Base-by-base conservation (phyloP, 768 basidiomycete species). In the Leccinum subgranulosum region DNA sequence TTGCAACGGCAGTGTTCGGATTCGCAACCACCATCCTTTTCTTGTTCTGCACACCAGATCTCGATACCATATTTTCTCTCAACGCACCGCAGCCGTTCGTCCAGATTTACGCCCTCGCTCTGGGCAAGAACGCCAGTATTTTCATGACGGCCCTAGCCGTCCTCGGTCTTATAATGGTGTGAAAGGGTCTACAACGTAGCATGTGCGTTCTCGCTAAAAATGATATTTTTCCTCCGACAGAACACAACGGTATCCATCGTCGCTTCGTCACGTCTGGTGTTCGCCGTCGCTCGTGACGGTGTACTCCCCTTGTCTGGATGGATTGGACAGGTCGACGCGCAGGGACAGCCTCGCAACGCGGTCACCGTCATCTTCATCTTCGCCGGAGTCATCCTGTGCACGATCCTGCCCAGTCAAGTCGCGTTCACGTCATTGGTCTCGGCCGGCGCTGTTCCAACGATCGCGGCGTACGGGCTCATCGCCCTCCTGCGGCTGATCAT, bases 231-330 rank as follows among this genome's bases (percentile, higher is more conserved):
- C 2, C 6, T 19, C 19, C 23, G 3, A 3, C 64, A 92, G 89
- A 94, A 90, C 70, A 93, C 93, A 1, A 92, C 87, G 61, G 82
- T 95, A 46, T 84, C 90, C 17, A 85, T 96, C 56, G 91, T 95
- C 19, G 94, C 94, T 2, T 84, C 92, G 12, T 94, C 92, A 12
- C 84, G 94, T 4, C 81, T 97, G 27, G 81, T 97, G 41, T 97
- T 90, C 66, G 94, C 94, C 9, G 89, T 97, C 47, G 94, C 94
- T n/a, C 87, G 94, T 53, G 94, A 97, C 64, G 94, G 94, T 28
- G 91, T 95, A 0, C 77, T 97, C 11, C 94, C 94, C 1, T 69
- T 90, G 49, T 93, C 90, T 0, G 58, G 74, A 12, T 96, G 93
- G 94, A 88, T 97, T 53, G 85, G 90, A 46, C 74, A 79, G 58